Base-by-base conservation (phyloP, 2,329 filamentous ascomycete species). In the Colletotrichum liriopes region DNA sequence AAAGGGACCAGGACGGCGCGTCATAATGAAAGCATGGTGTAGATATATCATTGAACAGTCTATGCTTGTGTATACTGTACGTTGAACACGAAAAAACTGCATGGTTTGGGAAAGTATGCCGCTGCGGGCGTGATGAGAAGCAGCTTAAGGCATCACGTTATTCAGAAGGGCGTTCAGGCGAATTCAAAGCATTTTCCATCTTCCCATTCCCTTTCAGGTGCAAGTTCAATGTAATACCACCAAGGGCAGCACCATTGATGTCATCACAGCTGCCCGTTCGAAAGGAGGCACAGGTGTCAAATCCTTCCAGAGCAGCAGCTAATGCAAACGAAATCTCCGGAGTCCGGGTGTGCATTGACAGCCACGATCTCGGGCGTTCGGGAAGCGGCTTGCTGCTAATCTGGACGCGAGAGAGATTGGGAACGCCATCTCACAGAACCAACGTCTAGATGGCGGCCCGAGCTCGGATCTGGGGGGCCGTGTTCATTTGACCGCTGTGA, bases 21-120 rank as follows among this genome's bases (percentile, higher is more conserved):
- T 60, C 62, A 72, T 65, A 65, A 72, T 69, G 70, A 68, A 60
- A 35, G 39, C 52, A 70, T 71, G 64, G 73, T 75, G 72, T 75
- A 75, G 73, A 75, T 74, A 73, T 74, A 65, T 65, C 54, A 65
- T 73, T 69, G 72, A 75, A 69, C 72, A 74, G 73, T 67, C 65
- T 74, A 75, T 74, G 68, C 56, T 65, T 74, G 67, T 68, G 72
- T 73, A 72, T 72, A 74, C 32, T 60, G 62, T 74, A 74, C 41
- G 67, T 67, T 62, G 69, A 69, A 69, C 69, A 72, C 55, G 59
- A 63, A 61, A 20, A 61, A 41, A 45, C 52, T 61, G 49, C 20
- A 62, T 62, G 67, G 59, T 71, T 65, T 61, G 47, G 52, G 58
- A 49, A 65, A 49, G 52, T 18, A 29, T 26, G 23, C 9, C 32